These are phyloP conservation scores for Clitoria ternatea DNA, from an alignment of 306 rosid species.

Conservation along the genomic window DNA sequence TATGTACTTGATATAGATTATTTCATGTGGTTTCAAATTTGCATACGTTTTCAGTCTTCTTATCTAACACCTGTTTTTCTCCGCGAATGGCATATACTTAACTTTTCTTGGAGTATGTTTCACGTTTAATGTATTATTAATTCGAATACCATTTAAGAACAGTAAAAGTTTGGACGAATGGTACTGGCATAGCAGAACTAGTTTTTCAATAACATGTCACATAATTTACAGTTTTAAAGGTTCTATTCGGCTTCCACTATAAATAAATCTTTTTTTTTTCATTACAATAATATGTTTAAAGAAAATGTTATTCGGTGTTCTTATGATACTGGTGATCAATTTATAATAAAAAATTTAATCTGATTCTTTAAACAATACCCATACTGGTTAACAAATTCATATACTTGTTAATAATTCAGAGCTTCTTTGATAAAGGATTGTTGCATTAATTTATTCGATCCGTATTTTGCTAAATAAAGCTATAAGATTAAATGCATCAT, in stretches of 20 bases:
- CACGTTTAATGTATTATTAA: background rate
- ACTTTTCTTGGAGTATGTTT: background rate
- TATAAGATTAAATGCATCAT: constrained; percentile 28
- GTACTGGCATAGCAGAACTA: background rate
- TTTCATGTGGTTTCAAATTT: background rate
- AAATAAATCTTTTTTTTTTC: too few species aligned
- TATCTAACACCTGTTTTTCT: background rate
- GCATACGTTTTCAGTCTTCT: background rate
- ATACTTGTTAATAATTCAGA: constrained; percentile 5
- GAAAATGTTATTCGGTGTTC: too few species aligned
- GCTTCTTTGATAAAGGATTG: constrained; percentile 2
- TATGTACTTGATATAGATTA: background rate
- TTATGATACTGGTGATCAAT: too few species aligned
- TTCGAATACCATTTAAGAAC: background rate
- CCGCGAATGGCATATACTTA: background rate
- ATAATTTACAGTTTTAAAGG: too few species aligned
- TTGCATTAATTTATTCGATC: background rate
- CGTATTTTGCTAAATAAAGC: constrained; percentile 6
- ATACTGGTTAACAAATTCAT: too few species aligned
- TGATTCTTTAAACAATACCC: too few species aligned
- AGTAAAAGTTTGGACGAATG: background rate
- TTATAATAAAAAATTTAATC: too few species aligned
- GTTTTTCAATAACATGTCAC: background rate
- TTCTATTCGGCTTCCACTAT: too few species aligned
- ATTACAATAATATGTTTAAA: too few species aligned